Base-by-base conservation (phyloP, 805 yeast genomes). In the Sungouiozyma ichnusensis region DNA sequence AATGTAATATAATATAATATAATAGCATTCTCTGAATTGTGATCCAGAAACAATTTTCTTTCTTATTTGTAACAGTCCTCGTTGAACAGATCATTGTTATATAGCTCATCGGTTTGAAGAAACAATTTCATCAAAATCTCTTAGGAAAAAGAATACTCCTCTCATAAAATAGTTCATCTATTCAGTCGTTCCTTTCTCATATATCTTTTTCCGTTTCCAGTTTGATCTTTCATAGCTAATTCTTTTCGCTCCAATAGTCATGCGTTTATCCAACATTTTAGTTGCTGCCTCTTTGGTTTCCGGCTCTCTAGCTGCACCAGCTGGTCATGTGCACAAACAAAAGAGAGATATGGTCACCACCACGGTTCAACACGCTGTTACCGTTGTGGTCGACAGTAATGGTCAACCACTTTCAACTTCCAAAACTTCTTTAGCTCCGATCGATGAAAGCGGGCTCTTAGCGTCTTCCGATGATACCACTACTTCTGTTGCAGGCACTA, bases 301-400 rank as follows among this genome's bases (percentile, higher is more conserved):
- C 51, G 58, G 73, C 39, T 34, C 72, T 40, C 43, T 71, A 27
- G 81, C 84, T 47, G 75, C 73, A 41, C 85, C 85, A 44, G 81
- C 74, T 50, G 74, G 68, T 49, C 44, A 37, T 20, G 77, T 75
- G 58, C 53, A 49, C 44, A 47, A 50, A 34, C 42, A 50, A 39
- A 76, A 71, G 58, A 75, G 78, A 67, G 77, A 67, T 52, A 74
- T 68, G 42, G 68, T 74, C 43, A 74, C 71, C 38, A 41, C 44
- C 20, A 61, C 69, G 44, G 78, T 74, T 41, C 71, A 74, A 36
- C 73, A 67, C 37, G 65, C 53, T 36, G 66, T 57, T 36, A 55
- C 62, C 42, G 66, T 64, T 47, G 65, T 55, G 35, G 64, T 62
- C 32, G 33, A 36, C 19, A 54, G 61, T 39, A 57, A 54, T 37